phyloP scores from a whole-genome alignment of 1,139 yeast genomes.

The Yamadazyma oceani region DNA sequence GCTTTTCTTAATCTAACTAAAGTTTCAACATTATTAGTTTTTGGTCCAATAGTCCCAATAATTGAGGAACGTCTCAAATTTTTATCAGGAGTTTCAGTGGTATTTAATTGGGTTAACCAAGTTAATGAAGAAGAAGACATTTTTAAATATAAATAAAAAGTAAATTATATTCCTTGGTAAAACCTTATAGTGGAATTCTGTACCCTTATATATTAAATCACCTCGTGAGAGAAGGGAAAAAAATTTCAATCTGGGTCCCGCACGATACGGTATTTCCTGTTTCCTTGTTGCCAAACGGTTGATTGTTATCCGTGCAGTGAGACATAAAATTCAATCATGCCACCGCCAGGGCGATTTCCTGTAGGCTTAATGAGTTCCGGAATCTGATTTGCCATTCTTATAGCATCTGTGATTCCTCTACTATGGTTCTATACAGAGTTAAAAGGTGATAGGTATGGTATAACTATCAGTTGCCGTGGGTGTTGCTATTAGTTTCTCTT shows the following conservation, averaged over 20 bases:
- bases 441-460: no score
- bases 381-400: no score
- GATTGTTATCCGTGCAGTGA: constrained; percentile 15
- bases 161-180: no score
- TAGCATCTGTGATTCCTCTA: no score
- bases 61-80: constrained; percentile 92
- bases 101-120: constrained; percentile 86
- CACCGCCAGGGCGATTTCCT: no score
- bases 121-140: constrained; percentile 30
- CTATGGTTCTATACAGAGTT: no score
- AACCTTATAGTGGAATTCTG: no score
- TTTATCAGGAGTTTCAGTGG: constrained; percentile 75
- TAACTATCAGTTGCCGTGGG: no score
- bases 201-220: neutral
- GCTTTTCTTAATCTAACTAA: constrained; percentile 90
- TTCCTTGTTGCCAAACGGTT: constrained; percentile 10
- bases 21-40: constrained; percentile 86
- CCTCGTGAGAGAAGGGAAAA: neutral
- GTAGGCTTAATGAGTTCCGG: no score
- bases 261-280: neutral
- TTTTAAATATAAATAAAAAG: neutral
- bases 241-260: neutral
- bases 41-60: constrained; percentile 98
- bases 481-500: no score
- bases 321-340: no score